Percentiles rank a stretch among this genome's conserved stretches.
phyloP scores from a whole-genome alignment of 805 yeast genomes.

The Metschnikowia aberdeeniae region DNA sequence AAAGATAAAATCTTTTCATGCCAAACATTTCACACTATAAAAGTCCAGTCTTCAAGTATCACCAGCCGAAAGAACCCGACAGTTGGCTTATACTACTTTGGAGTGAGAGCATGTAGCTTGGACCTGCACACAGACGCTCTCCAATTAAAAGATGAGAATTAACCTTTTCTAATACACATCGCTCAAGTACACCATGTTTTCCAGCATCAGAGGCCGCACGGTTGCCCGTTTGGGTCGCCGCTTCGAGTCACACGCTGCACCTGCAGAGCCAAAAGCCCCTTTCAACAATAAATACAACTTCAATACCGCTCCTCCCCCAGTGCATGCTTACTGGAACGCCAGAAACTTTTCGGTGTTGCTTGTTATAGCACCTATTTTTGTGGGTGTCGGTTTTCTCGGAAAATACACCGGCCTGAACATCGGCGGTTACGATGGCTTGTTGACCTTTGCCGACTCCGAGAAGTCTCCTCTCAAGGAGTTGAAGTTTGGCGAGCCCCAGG shows the following conservation, averaged over 20 bases:
- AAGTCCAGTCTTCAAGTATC: too few species aligned
- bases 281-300: slow-evolving; percentile 42
- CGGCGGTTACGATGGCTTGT: slow-evolving; percentile 30
- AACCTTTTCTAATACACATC: neutral
- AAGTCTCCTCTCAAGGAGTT: slow-evolving; percentile 36
- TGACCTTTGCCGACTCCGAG: slow-evolving; percentile 34
- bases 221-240: slow-evolving; percentile 24
- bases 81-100: neutral
- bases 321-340: slow-evolving; percentile 42
- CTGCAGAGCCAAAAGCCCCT: slow-evolving; percentile 21
- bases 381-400: slow-evolving; percentile 33
- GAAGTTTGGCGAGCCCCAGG: slow-evolving; percentile 38
- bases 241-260: slow-evolving; percentile 25
- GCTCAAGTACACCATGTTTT: slow-evolving; percentile 21
- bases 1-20: too few species aligned
- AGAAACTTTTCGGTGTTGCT: slow-evolving; percentile 34
- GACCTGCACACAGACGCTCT: slow-evolving; percentile 5
- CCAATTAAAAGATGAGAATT: slow-evolving; percentile 17
- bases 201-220: slow-evolving; percentile 23
- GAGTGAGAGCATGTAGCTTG: too few species aligned
- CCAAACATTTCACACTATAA: too few species aligned
- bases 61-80: neutral
- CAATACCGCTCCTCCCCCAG: slow-evolving; percentile 42
- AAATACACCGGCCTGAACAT: slow-evolving; percentile 26
- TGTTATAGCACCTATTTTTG: slow-evolving; percentile 36